Evolutionary conservation across 208 protist genomes (phyloP), one percentile per base, ranked within the genome.

Genomic region (Balamuthia mandrillaris): DNA sequence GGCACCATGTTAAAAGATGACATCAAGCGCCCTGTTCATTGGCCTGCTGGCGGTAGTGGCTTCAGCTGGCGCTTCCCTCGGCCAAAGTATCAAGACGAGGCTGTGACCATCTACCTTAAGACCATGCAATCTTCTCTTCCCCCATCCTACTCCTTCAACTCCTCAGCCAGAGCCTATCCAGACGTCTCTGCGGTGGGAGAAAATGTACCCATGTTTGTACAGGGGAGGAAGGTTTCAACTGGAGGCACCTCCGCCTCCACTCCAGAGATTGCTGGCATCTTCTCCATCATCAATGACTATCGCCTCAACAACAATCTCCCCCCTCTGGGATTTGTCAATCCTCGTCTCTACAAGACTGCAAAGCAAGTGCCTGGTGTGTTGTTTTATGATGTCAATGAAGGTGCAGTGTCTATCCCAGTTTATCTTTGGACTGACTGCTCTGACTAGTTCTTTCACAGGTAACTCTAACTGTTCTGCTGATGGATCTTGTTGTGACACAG

Each of bases 261-360:
- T 16, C 87, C 87, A 12, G 24, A 49, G 12, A 3, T 54, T 47
- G 70, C 82, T 37, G 58, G 54, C 54, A 45, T 89, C 0, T 27
- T 89, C 21, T 39, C 87, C 18, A 54, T 89, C 0, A 58, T 89
- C 14, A 89, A 89, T 37, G 87, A 89, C 21, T 45, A 33, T 24
- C 47, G 74, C 29, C 29, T 84, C 12, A 41, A 27, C 16, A 0
- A 7, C 10, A 45, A 45, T 24, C 39, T 49, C 33, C 0, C 18
- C 5, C 82, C 56, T 45, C 12, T 89, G 16, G 87, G 87, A 12
- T 89, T 89, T 47, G 7, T 89, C 16, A 89, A 89, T 52, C 81
- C 68, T n/a, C n/a, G 41, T n/a, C 5, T 89, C 0, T 89, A 89
- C 75, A 27, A 56, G 39, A 24, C 66, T 24, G n/a, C n/a, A n/a